Evolutionary conservation across 768 basidiomycete genomes (phyloP), one percentile per base, ranked within the genome.

Genomic region (Rhodocollybia butyracea): DNA sequence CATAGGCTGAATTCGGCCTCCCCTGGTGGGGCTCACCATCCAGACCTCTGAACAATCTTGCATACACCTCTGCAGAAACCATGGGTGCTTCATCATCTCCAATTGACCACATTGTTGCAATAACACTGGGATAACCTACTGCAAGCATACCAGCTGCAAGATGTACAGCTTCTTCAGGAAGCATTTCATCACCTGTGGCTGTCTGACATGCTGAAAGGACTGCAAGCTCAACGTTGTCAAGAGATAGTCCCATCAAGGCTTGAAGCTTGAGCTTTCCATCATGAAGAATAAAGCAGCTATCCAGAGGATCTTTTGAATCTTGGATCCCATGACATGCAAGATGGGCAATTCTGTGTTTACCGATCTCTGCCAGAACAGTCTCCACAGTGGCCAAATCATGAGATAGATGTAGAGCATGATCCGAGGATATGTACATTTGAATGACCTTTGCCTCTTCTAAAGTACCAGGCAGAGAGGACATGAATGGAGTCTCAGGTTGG

Each of bases 151-250:
- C 67, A 2, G 70, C 68, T 0, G 72, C 64, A 1, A 70, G 54
- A 58, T 69, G 67, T 2, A 71, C 58, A 0, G 63, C 63, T 42
- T 73, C 70, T 4, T 67, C 63, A 0, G 63, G 50, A 1, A 65
- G 55, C 24, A 38, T 41, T 21, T 57, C 40, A 12, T 58, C 60
- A 1, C 66, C 62, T 13, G 47, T 56, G 1, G 67, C 66, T 6
- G 65, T 73, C 36, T 73, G 58, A 46, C 72, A 73, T 0, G 72
- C 69, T 0, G 70, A n/a, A n/a, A n/a, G n/a, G n/a, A n/a, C n/a
- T n/a, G n/a, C n/a, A n/a, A n/a, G n/a, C n/a, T n/a, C n/a, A 71
- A 5, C 72, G 61, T 59, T 32, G 2, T 56, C 54, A 17, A 57
- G 34, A 3, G 47, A 17, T 8, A 31, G 46, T 1, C 54, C 46